Percentiles rank a stretch among this genome's conserved stretches.
phyloP scores from a whole-genome alignment of 2,329 filamentous ascomycete genomes.

The Phaeophleospora eucalypticola region DNA sequence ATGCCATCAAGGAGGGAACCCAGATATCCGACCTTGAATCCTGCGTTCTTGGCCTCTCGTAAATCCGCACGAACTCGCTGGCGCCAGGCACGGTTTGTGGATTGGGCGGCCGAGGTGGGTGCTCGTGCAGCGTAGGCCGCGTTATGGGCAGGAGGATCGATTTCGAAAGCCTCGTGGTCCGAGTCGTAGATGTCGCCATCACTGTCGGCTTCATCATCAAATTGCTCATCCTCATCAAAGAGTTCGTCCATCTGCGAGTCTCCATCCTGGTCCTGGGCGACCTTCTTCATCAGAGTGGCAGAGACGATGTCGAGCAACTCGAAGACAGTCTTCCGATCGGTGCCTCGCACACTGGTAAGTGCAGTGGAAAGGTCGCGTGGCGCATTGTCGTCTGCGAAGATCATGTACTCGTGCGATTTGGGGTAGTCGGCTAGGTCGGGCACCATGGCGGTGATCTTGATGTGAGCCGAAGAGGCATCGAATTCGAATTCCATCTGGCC shows the following conservation, averaged over 20 bases:
- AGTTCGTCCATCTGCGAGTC: constrained; percentile 41
- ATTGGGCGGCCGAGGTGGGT: background rate
- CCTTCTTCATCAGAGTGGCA: constrained; percentile 30
- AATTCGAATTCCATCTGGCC: constrained; percentile 66
- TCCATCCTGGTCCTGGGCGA: constrained; percentile 36
- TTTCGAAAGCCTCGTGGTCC: constrained; percentile 27
- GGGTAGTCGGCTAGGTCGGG: constrained; percentile 60
- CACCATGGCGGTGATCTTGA: constrained; percentile 38
- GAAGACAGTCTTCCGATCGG: constrained; percentile 43
- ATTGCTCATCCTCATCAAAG: constrained; percentile 32
- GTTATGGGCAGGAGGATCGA: constrained; percentile 10
- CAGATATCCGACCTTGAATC: constrained; percentile 66
- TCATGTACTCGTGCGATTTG: constrained; percentile 52
- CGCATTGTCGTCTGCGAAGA: constrained; percentile 51
- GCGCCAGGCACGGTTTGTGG: constrained; percentile 12
- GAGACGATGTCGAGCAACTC: constrained; percentile 49
- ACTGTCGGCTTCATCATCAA: constrained; percentile 38
- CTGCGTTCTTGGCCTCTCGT: constrained; percentile 55
- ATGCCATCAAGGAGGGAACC: constrained; percentile 48
- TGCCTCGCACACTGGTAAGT: constrained; percentile 46
- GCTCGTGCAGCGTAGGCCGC: constrained; percentile 9
- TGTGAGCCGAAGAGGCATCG: constrained; percentile 22
- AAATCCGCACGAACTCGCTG: constrained; percentile 51
- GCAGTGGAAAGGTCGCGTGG: constrained; percentile 40
- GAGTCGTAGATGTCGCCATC: constrained; percentile 34